A percentile compares a stretch with the other conserved stretches of the same genome.
Evolutionary conservation across 805 yeast genomes (phyloP).

Genomic region (Pichia cephalocereana): DNA sequence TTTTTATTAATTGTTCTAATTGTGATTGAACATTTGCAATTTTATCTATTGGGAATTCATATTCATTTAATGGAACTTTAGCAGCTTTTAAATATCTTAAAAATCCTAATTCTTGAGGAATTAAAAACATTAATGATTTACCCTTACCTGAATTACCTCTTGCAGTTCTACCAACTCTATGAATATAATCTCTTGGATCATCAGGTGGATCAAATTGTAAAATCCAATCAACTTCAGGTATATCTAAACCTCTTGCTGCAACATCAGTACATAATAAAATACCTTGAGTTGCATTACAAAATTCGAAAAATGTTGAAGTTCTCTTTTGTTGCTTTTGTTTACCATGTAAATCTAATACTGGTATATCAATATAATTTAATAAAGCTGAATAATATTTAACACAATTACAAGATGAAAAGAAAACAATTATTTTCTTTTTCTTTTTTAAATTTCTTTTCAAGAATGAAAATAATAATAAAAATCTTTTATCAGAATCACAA

Average conservation of each 20-base stretch:
- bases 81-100: slow-evolving; percentile 92
- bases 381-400: slow-evolving; percentile 95
- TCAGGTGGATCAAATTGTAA: slow-evolving; percentile 99
- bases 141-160: slow-evolving; percentile 88
- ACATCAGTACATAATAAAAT: slow-evolving; percentile 94
- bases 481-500: slow-evolving; percentile 93
- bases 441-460: slow-evolving; percentile 87
- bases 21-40: slow-evolving; percentile 96
- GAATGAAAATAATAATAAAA: slow-evolving; percentile 82
- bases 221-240: slow-evolving; percentile 98
- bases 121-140: slow-evolving; percentile 87
- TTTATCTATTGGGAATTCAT: slow-evolving; percentile 88
- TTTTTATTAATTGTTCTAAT: slow-evolving; percentile 79
- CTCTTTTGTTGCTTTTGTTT: slow-evolving; percentile 98
- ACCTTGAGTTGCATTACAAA: slow-evolving; percentile 94
- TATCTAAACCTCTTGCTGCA: slow-evolving; percentile 98
- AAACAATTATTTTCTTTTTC: slow-evolving; percentile 89
- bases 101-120: slow-evolving; percentile 92
- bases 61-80: slow-evolving; percentile 94
- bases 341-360: slow-evolving; percentile 94
- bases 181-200: slow-evolving; percentile 98
- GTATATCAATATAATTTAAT: slow-evolving; percentile 90
- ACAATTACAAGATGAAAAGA: slow-evolving; percentile 91
- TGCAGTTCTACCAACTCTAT: slow-evolving; percentile 98
- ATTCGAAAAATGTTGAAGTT: slow-evolving; percentile 96